Evolutionary conservation across 345 rosid species (phyloP).

Genomic region (Microcos paniculata): DNA sequence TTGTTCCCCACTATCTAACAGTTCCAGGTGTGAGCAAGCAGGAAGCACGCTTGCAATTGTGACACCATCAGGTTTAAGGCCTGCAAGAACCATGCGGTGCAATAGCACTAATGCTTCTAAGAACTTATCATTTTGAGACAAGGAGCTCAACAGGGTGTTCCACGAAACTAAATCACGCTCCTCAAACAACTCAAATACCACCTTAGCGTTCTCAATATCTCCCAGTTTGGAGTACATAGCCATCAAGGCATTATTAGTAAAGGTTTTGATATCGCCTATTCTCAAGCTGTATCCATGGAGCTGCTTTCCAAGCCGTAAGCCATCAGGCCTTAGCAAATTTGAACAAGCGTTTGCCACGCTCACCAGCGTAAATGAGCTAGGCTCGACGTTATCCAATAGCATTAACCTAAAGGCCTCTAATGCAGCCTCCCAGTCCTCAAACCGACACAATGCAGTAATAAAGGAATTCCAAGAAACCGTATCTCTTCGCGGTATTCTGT

Average conservation of each 20-base stretch:
- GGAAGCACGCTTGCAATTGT: constrained; percentile 88
- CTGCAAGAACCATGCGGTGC: constrained; percentile 51
- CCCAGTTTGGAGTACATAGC: constrained; percentile 79
- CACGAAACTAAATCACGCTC: constrained; percentile 80
- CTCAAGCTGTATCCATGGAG: constrained; percentile 69
- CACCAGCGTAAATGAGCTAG: constrained; percentile 84
- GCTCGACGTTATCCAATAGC: constrained; percentile 53
- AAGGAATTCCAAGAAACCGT: constrained; percentile 90
- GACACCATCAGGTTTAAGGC: constrained; percentile 70
- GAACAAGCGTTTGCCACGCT: constrained; percentile 77
- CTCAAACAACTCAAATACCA: constrained; percentile 47
- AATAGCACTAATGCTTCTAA: constrained; percentile 56
- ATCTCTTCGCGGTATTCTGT: constrained; percentile 69
- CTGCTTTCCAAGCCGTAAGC: constrained; percentile 69
- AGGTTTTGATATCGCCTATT: constrained; percentile 56
- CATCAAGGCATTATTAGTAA: constrained; percentile 73
- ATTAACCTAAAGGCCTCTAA: constrained; percentile 62
- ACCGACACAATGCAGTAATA: constrained; percentile 60
- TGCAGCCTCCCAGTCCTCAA: constrained; percentile 68
- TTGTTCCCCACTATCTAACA: constrained; percentile 65
- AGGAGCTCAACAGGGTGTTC: constrained; percentile 75
- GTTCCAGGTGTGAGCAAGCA: constrained; percentile 69
- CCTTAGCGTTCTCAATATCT: constrained; percentile 40
- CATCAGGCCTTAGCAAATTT: constrained; percentile 37
- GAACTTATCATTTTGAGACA: constrained; percentile 62